Evolutionary conservation across 2,329 filamentous ascomycete species (phyloP).

Genomic region (Colletotrichum simmondsii): DNA sequence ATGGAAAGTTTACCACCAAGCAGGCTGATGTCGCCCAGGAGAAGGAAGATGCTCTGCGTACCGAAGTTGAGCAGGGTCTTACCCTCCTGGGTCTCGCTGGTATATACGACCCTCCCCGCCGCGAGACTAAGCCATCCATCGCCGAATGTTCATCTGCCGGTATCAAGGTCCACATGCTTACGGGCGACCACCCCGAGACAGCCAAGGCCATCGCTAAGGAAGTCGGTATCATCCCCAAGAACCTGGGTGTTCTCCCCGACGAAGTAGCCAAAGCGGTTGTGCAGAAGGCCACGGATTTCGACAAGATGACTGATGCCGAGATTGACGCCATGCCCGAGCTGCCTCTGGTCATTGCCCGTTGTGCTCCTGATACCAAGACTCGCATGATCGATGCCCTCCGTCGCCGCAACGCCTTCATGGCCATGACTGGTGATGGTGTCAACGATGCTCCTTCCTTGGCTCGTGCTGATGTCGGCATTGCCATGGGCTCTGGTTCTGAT

Average conservation of each 20-base stretch:
- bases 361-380: constrained; percentile 87
- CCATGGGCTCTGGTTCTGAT: constrained; percentile 89
- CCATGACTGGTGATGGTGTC: constrained; percentile 91
- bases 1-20: constrained; percentile 58
- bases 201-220: constrained; percentile 82
- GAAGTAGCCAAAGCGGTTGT: constrained; percentile 76
- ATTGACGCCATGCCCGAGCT: constrained; percentile 81
- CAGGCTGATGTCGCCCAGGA: constrained; percentile 41
- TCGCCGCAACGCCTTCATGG: constrained; percentile 79
- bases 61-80: constrained; percentile 73
- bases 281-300: constrained; percentile 82
- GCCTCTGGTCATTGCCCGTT: constrained; percentile 85
- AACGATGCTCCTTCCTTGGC: constrained; percentile 88
- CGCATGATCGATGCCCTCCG: constrained; percentile 92
- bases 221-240: constrained; percentile 79
- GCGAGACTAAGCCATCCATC: constrained; percentile 81
- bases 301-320: constrained; percentile 78
- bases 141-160: constrained; percentile 77
- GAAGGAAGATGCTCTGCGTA: constrained; percentile 58
- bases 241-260: constrained; percentile 68
- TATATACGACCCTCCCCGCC: constrained; percentile 87
- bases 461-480: constrained; percentile 85
- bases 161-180: constrained; percentile 86
- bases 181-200: constrained; percentile 83
- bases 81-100: constrained; percentile 84